Evolutionary conservation across 306 rosid genomes (phyloP).

Genomic region (Prunus davidiana): DNA sequence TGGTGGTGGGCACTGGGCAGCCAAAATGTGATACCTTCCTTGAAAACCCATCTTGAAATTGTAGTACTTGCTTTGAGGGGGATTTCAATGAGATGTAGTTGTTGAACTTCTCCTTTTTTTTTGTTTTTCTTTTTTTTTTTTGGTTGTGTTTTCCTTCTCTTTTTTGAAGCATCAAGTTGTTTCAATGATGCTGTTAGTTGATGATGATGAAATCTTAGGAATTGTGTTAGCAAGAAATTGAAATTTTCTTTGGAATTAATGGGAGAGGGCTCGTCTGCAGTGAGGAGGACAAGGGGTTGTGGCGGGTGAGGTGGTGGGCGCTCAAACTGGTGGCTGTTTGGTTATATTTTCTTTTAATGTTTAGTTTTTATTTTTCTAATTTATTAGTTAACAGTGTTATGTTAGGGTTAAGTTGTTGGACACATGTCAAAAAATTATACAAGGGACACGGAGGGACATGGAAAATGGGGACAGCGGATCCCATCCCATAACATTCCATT

Average conservation of each 20-base stretch:
- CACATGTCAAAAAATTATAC: too few relatives aligned
- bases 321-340: too few relatives aligned
- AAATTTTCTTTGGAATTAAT: neutral
- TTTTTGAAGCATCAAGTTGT: conserved; percentile 2
- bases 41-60: conserved; percentile 5
- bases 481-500: too few relatives aligned
- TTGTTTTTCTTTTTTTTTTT: neutral
- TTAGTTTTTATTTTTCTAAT: too few relatives aligned
- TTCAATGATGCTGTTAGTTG: neutral
- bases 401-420: too few relatives aligned
- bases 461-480: too few relatives aligned
- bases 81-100: conserved; percentile 19
- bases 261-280: too few relatives aligned
- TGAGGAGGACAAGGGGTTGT: too few relatives aligned
- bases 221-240: neutral
- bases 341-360: too few relatives aligned
- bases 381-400: too few relatives aligned
- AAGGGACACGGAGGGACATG: too few relatives aligned
- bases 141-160: neutral
- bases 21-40: neutral
- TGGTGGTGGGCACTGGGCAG: neutral
- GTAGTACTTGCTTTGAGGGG: conserved; percentile 1
- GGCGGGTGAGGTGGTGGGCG: too few relatives aligned
- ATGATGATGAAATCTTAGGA: conserved; percentile 17
- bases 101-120: neutral